Conservation (phyloP, 305 asterid species). For the Fraxinus sp. region DNA sequence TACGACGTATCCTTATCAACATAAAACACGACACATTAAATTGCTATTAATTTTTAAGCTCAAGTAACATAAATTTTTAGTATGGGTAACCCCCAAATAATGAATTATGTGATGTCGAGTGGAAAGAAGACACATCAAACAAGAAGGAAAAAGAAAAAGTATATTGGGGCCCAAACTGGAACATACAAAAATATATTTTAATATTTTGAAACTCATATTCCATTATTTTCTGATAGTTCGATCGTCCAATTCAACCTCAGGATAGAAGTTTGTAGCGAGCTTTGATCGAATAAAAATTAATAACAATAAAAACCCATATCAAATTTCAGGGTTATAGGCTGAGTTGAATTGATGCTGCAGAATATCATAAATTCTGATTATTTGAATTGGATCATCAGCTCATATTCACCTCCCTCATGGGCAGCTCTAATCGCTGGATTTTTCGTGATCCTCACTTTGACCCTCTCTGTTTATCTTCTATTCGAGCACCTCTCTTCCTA, state of each 20-base stretch:
- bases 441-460: conserved; percentile 50
- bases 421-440: conserved; percentile 73
- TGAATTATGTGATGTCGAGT: too few species aligned
- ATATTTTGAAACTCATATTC: not conserved
- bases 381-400: conserved; percentile 35
- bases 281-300: conserved; percentile 19
- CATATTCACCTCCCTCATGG: conserved; percentile 80
- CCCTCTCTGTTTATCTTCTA: conserved; percentile 70
- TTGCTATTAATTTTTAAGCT: too few species aligned
- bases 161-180: not conserved
- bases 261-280: conserved; percentile 19
- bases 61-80: too few species aligned
- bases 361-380: conserved; percentile 36
- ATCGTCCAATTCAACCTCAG: conserved; percentile 22
- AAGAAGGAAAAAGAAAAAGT: not conserved
- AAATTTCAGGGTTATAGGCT: conserved; percentile 10
- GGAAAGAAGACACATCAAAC: too few species aligned
- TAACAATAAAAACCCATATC: not conserved
- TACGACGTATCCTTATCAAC: too few species aligned
- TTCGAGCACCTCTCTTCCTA: conserved; percentile 86
- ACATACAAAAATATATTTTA: not conserved
- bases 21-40: too few species aligned
- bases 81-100: too few species aligned
- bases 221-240: not conserved
- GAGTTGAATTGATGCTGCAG: conserved; percentile 56